Evolutionary conservation across 1,139 yeast species (phyloP).

Genomic region (Yamadazyma diddensiae): DNA sequence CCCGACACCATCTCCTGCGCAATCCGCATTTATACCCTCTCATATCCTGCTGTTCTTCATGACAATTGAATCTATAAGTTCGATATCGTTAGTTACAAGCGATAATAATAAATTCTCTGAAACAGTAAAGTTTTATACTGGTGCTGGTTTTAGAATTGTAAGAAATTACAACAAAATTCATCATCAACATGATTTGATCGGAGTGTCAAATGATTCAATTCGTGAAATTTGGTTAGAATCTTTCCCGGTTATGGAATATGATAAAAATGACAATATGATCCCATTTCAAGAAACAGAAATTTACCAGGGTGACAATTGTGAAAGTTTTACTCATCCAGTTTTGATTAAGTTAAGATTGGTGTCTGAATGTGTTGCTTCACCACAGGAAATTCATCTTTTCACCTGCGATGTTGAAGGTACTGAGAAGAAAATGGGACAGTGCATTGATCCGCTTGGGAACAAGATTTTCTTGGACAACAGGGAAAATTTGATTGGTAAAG

Average conservation of each 20-base stretch:
- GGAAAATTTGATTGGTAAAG: constrained; percentile 5
- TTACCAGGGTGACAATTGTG: constrained; percentile 49
- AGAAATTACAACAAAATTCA: constrained; percentile 49
- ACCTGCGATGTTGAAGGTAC: constrained; percentile 45
- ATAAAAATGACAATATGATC: constrained; percentile 42
- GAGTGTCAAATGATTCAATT: constrained; percentile 62
- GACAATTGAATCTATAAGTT: constrained; percentile 27
- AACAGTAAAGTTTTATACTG: constrained; percentile 51
- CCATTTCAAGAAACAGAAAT: constrained; percentile 59
- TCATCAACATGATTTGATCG: constrained; percentile 35
- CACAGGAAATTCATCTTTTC: constrained; percentile 47
- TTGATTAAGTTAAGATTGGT: constrained; percentile 58
- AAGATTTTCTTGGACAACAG: constrained; percentile 8
- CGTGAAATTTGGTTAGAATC: constrained; percentile 71
- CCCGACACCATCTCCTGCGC: constrained; percentile 4
- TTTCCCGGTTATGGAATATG: constrained; percentile 56
- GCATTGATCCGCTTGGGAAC: constrained; percentile 17
- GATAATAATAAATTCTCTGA: constrained; percentile 44
- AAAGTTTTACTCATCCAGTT: constrained; percentile 27
- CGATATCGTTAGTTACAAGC: constrained; percentile 59
- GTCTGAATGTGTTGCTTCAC: constrained; percentile 13
- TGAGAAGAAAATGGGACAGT: constrained; percentile 26
- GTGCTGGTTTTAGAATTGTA: constrained; percentile 57
- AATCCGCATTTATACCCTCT: constrained; percentile 2
- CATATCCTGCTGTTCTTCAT: constrained; percentile 2